A percentile compares a stretch with the other conserved stretches of the same genome.
phyloP scores from a whole-genome alignment of 805 yeast species.

The Kuraishia ogatae region DNA sequence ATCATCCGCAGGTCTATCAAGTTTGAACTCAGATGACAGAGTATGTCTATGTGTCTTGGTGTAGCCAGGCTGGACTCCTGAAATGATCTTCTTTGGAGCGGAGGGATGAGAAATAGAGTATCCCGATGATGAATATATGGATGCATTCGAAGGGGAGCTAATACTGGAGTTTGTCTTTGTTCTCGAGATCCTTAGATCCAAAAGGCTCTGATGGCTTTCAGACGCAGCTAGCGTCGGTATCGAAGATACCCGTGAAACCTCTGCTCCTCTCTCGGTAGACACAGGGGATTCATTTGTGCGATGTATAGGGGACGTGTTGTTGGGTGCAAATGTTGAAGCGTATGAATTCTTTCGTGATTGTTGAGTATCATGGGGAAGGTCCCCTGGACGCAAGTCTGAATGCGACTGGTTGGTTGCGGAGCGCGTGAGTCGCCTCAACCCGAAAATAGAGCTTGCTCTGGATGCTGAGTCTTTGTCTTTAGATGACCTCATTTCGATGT shows the following conservation, averaged over 20 bases:
- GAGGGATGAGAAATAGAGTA: background rate
- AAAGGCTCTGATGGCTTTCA: background rate
- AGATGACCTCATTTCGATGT: background rate
- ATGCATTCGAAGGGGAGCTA: background rate
- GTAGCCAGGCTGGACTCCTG: constrained; percentile 6
- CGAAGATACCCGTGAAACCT: background rate
- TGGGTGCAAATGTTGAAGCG: background rate
- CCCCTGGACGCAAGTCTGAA: background rate
- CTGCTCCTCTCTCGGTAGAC: background rate
- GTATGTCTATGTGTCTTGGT: constrained; percentile 27
- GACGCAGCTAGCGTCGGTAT: background rate
- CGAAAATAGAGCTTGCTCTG: background rate
- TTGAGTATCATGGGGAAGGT: background rate
- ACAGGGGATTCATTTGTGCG: background rate
- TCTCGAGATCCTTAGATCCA: background rate
- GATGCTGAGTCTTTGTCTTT: background rate
- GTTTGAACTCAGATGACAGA: constrained; percentile 27
- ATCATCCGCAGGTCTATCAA: constrained; percentile 63
- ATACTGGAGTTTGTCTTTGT: background rate
- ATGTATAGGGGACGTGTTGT: background rate
- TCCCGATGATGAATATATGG: background rate
- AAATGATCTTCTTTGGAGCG: constrained; percentile 2
- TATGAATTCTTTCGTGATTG: background rate
- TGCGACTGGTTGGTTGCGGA: background rate
- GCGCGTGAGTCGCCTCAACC: background rate